Base-by-base conservation (phyloP, 495 filamentous ascomycete species). In the Neurospora intermedia region DNA sequence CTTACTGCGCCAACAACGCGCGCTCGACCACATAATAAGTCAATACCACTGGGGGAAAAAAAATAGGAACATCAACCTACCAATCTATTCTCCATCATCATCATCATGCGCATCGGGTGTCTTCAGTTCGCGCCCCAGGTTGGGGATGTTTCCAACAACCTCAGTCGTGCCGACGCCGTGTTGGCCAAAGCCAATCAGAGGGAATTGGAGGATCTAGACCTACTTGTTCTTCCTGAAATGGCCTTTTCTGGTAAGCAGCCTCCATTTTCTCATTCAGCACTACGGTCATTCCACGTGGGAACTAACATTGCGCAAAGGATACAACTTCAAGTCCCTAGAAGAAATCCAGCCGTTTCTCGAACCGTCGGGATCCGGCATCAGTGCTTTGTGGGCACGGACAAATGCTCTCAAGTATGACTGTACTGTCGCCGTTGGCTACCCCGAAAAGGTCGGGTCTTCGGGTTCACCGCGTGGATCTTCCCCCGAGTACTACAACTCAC, bases 391-490 rank as follows among this genome's bases (percentile, higher is more conserved):
- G 96, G 96, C 96, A 1, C 86, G 87, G 39, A 86, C 86, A 31
- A 91, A 87, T 7, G 96, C 96, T 20, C 81, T 85, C 71, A 90
- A 89, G 70, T 85, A 94, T 73, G 83, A 87, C 18, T 97, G 94
- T 81, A 87, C 89, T 74, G 93, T 98, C n/a, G 91, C 89, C 35
- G 90, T 94, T 8, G 95, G 96, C 13, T 99, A 98, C 77, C 94
- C 96, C 0, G 96, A 99, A 80, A 86, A 80, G 75, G 85, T 80
- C 27, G 83, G 84, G 75, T 78, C 82, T 18, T 79, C 81, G 31
- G 74, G 75, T 20, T 81, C 77, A 75, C 80, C 80, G 75, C 78
- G 82, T 2, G 73, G 54, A 35, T 66, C 54, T 78, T 87, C 80
- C 71, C 82, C 82, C 15, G 84, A 85, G 70, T 85, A 88, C 75